A percentile compares a stretch with the other conserved stretches of the same genome.
phyloP scores from a whole-genome alignment of 176 grass and related monocot species.

The barley (Hordeum vulgare) region MorexV3_pseudomolecules_assembly NC_058518.1:391044969-391045468 shows the following conservation, averaged over 20 bases:
- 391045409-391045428: not conserved
- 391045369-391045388: not conserved
- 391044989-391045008: not conserved
- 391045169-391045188: not conserved
- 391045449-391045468: not conserved
- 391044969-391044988: not conserved
- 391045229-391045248: constrained; percentile 64
- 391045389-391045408: not conserved
- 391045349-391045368: not conserved
- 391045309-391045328: constrained; percentile 87
- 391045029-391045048: not conserved
- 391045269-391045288: constrained; percentile 50
- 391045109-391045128: not conserved
- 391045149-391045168: not conserved
- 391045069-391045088: not conserved
- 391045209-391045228: constrained; percentile 13
- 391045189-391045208: not conserved
- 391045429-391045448: not conserved
- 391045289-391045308: constrained; percentile 43
- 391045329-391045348: constrained; percentile 76
- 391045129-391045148: not conserved
- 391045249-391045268: constrained; percentile 82
- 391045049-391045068: not conserved
- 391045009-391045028: not conserved
- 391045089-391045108: not conserved